Base-by-base conservation (phyloP, 176 grass and related monocot genomes). In the Juncus effusus region DNA sequence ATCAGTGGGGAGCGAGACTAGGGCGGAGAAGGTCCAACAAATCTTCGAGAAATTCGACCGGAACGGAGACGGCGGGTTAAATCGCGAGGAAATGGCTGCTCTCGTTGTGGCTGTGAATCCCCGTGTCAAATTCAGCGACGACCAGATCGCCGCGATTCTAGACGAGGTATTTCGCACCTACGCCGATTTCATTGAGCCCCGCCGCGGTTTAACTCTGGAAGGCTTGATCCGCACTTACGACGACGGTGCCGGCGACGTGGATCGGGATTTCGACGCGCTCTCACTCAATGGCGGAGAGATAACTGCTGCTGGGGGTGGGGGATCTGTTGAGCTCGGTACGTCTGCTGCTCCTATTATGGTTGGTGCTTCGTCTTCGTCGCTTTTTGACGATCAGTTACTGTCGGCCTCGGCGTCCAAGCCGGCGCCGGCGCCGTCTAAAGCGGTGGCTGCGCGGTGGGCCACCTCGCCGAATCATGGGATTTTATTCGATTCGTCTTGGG, bases 111-210 rank as follows among this genome's bases (percentile, higher is more conserved):
- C 94, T 13, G 94, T 97, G 53, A 97, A 97, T 54, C 83, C 83
- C 2, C 58, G 88, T 7, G 88, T 93, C 36, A 86, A 84, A 68
- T 97, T 97, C 85, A 93, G 84, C 74, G 85, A 89, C 6, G 85
- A 84, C 64, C 94, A 99, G 80, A 89, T 99, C 80, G 79, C 77
- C 72, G 76, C 78, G 65, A 93, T 99, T 79, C 85, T 99, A 67
- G 88, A 99, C 64, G 94, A 92, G 80, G 94, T 99, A 10, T 99
- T 93, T 83, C 82, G 94, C 68, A 88, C 88, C 71, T 99, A 99
- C 63, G 63, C 78, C 39, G 88, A 90, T 55, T 96, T 89, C 74
- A 86, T 91, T n/a, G 66, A 80, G 9, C 74, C 85, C 2, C 74
- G 57, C 2, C 56, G 51, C 9, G 88, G 94, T 2, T 80, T 97